Conservation (phyloP, 139 green algal species). For the Diplosphaera chodatii region DNA sequence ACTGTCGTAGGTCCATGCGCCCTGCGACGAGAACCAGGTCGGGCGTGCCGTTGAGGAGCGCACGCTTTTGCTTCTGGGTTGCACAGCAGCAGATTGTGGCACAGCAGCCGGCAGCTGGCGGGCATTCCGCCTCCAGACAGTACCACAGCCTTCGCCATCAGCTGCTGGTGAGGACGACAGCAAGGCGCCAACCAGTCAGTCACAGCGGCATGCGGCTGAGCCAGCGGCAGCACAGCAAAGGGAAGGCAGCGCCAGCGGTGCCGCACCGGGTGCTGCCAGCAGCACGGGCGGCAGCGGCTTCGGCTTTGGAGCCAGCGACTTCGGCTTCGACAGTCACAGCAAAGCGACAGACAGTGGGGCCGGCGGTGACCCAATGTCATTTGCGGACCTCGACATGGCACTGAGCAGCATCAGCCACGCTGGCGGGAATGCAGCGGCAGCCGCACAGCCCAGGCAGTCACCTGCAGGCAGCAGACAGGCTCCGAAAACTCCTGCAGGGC, state of each 20-base stretch:
- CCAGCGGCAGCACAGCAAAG: neutral
- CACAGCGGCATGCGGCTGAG: neutral
- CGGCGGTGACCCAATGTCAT: constrained; percentile 32
- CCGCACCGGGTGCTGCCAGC: too few relatives aligned
- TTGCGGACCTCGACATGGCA: constrained; percentile 38
- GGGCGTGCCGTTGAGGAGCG: constrained; percentile 1
- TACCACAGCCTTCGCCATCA: neutral
- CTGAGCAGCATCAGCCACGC: constrained; percentile 19
- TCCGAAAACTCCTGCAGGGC: too few relatives aligned
- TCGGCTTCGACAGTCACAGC: neutral
- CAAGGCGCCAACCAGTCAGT: too few relatives aligned
- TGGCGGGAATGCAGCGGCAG: too few relatives aligned
- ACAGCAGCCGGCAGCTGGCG: constrained; percentile 31
- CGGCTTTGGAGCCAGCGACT: neutral
- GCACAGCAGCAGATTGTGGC: constrained; percentile 33
- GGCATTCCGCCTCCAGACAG: constrained; percentile 30
- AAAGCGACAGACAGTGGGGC: neutral
- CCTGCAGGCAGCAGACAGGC: neutral
- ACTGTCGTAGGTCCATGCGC: constrained; percentile 25
- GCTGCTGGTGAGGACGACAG: too few relatives aligned
- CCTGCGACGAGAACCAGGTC: neutral
- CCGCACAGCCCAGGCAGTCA: too few relatives aligned
- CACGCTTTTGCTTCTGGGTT: constrained; percentile 41
- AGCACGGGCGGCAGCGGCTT: constrained; percentile 1
- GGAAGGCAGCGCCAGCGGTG: too few relatives aligned